Conservation (phyloP, 306 rosid genomes). For the Aeschynomene evenia region DNA sequence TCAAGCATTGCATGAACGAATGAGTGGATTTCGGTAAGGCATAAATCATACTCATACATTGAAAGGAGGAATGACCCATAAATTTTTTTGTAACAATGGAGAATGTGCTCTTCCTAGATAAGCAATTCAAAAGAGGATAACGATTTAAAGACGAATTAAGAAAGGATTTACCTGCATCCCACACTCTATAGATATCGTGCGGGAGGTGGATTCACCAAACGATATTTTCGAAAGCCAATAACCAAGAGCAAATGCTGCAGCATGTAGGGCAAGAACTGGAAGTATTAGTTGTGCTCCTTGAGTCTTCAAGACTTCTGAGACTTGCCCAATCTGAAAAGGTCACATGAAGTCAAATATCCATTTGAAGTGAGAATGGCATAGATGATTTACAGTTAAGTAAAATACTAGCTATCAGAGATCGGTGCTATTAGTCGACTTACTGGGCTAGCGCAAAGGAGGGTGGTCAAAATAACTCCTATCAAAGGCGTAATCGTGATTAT, state of each 20-base stretch:
- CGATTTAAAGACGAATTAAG: neutral
- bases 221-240: conserved; percentile 78
- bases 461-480: conserved; percentile 89
- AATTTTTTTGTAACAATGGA: neutral
- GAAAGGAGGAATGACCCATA: neutral
- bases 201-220: conserved; percentile 97
- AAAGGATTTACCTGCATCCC: conserved; percentile 82
- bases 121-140: conserved; percentile 12
- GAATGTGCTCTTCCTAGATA: neutral
- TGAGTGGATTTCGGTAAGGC: too few species aligned
- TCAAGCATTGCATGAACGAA: too few species aligned
- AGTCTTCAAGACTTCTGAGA: conserved; percentile 75
- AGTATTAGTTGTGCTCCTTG: conserved; percentile 80
- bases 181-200: conserved; percentile 93
- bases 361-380: conserved; percentile 15
- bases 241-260: conserved; percentile 87
- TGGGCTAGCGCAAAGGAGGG: conserved; percentile 91
- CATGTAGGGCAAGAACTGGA: conserved; percentile 82
- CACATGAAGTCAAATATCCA: conserved; percentile 19
- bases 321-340: conserved; percentile 82
- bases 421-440: conserved; percentile 47
- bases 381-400: neutral
- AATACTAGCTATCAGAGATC: conserved; percentile 14
- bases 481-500: conserved; percentile 69
- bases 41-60: neutral